These are phyloP conservation scores for Sungouiozyma ichnusensis DNA, from an alignment of 805 yeast genomes.

Conservation along the genomic window DNA sequence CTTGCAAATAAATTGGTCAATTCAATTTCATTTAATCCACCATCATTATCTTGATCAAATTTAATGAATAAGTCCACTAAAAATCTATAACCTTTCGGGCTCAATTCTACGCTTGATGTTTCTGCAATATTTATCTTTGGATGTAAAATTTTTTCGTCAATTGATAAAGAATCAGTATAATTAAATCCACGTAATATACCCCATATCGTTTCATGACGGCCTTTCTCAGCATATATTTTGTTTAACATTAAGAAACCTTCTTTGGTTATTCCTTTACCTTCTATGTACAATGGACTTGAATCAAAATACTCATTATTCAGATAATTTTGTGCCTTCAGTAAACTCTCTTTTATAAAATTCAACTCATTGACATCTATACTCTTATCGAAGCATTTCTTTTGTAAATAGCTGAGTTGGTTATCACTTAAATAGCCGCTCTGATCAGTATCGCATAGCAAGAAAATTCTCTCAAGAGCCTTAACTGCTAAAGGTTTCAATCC, in stretches of 20 bases:
- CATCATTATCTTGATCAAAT: conserved; percentile 93
- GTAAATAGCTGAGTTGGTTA: conserved; percentile 59
- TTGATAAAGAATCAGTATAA: conserved; percentile 83
- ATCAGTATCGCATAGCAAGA: conserved; percentile 77
- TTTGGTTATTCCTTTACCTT: conserved; percentile 48
- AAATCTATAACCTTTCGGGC: conserved; percentile 87
- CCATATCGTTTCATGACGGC: conserved; percentile 96
- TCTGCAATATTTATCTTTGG: conserved; percentile 71
- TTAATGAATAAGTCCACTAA: conserved; percentile 79
- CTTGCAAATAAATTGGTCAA: conserved; percentile 62
- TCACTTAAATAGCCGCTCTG: conserved; percentile 78
- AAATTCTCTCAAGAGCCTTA: conserved; percentile 68
- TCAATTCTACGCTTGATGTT: conserved; percentile 74
- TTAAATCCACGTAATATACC: conserved; percentile 80
- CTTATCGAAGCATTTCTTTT: conserved; percentile 63
- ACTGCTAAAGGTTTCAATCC: conserved; percentile 66
- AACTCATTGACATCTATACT: conserved; percentile 42
- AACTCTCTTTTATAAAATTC: conserved; percentile 33
- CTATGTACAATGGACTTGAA: conserved; percentile 21
- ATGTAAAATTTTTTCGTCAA: conserved; percentile 66
- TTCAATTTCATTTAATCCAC: conserved; percentile 77
- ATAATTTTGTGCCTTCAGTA: conserved; percentile 8
- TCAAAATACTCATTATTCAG: not conserved
- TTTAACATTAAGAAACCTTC: conserved; percentile 72
- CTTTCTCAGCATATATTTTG: conserved; percentile 76